Evolutionary conservation across 108 stramenopile genomes (phyloP).

Genomic region (Skeletonema potamos): DNA sequence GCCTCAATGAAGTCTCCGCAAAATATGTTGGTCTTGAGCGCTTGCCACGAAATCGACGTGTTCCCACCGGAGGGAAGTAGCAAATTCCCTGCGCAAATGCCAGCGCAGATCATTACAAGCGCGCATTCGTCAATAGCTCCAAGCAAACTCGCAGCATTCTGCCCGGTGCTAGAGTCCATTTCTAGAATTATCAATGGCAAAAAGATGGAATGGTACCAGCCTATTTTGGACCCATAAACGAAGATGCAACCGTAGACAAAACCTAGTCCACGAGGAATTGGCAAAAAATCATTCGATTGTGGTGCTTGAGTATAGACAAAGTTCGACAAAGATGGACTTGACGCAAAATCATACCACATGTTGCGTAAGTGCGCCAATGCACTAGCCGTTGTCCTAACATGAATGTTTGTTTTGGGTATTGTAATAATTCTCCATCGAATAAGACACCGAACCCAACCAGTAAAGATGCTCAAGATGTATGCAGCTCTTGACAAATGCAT

Average conservation of each 20-base stretch:
- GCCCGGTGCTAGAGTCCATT: conserved; percentile 65
- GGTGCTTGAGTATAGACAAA: neutral
- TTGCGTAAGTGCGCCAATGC: neutral
- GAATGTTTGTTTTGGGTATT: neutral
- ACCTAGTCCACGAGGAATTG: conserved; percentile 35
- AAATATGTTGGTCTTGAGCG: conserved; percentile 65
- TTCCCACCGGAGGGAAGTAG: conserved; percentile 16
- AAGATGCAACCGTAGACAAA: conserved; percentile 51
- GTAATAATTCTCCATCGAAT: conserved; percentile 19
- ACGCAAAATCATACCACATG: conserved; percentile 1
- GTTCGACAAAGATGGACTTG: neutral
- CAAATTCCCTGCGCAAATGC: conserved; percentile 66
- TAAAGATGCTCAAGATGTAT: conserved; percentile 7
- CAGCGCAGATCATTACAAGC: conserved; percentile 78
- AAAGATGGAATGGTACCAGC: conserved; percentile 72
- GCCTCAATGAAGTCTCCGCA: conserved; percentile 87
- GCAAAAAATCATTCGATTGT: neutral
- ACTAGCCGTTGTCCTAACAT: neutral
- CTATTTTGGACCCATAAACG: conserved; percentile 81
- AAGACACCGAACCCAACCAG: conserved; percentile 23
- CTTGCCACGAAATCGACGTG: conserved; percentile 45
- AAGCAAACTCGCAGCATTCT: conserved; percentile 42
- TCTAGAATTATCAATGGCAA: conserved; percentile 79
- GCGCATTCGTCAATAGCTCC: conserved; percentile 78
- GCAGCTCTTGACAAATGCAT: conserved; percentile 31